These are phyloP conservation scores for Rhizopogon salebrosus DNA, from an alignment of 768 basidiomycete species.

Conservation along the genomic window DNA sequence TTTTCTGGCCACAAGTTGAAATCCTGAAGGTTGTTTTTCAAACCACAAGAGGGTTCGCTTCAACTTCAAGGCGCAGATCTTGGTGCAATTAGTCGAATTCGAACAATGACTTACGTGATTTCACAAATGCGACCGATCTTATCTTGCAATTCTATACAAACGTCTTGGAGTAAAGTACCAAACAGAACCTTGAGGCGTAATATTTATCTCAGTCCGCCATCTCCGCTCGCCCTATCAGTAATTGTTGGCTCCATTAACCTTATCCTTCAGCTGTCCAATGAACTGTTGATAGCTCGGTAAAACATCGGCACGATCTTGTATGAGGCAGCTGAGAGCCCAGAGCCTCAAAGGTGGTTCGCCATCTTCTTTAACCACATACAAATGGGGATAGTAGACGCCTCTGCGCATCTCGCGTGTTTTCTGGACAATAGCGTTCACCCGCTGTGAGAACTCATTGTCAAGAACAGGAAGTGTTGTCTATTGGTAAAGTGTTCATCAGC, in stretches of 20 bases:
- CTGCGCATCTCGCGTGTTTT: slow-evolving; percentile 93
- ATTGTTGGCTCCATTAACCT: slow-evolving; percentile 40
- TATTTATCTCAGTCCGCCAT: slow-evolving; percentile 1
- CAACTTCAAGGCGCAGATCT: too few relatives aligned
- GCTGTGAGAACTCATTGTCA: slow-evolving; percentile 94
- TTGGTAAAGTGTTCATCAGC: slow-evolving; percentile 1
- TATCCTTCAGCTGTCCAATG: slow-evolving; percentile 84
- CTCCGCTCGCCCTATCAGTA: slow-evolving; percentile 11
- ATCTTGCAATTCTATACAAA: too few relatives aligned
- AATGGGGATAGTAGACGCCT: slow-evolving; percentile 87
- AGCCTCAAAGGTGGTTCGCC: slow-evolving; percentile 91
- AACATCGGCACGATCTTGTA: slow-evolving; percentile 94
- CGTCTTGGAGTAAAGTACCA: too few relatives aligned
- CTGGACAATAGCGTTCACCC: slow-evolving; percentile 88
- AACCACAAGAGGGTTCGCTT: too few relatives aligned
- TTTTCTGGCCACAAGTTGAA: too few relatives aligned
- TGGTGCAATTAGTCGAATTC: too few relatives aligned
- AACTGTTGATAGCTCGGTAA: slow-evolving; percentile 96
- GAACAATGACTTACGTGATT: too few relatives aligned
- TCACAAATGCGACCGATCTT: too few relatives aligned
- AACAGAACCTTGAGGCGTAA: not conserved
- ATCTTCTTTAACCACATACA: slow-evolving; percentile 97
- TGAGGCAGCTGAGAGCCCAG: slow-evolving; percentile 92
- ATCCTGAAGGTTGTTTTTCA: too few relatives aligned
- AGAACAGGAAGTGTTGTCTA: slow-evolving; percentile 86